Evolutionary conservation across 176 grass and related monocot genomes (phyloP), one percentile per base, ranked within the genome.

Genomic region (Oryza glaberrima): DNA sequence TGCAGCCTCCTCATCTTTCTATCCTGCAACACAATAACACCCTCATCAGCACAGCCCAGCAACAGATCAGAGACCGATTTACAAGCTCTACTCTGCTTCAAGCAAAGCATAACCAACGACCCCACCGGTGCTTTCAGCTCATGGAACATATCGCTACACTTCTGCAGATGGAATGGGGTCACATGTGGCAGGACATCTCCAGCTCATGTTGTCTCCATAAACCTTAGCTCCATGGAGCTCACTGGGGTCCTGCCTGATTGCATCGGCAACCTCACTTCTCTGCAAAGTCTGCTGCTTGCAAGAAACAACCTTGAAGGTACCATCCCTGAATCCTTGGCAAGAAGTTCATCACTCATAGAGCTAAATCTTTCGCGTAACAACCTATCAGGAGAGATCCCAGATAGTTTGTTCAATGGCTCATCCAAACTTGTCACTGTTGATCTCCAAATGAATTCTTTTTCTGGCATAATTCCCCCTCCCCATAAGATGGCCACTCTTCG

Each of bases 81-180:
- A 4, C 67, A 61, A 65, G 79, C 85, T 15, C 88, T 93, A 15
- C 82, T 90, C 9, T 90, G 85, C 78, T 90, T 93, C 88, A 88
- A 73, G 68, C 35, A 74, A 17, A 65, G 72, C 41, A 11, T 93
- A 46, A 66, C 60, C 0, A 17, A 0, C 9, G 73, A 85, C 13
- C 78, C 85, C 2, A 5, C 13, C 6, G 13, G 69, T 7, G 85
- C n/a, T 3, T 38, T 90, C 3, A 0, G 13, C 9, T 85, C 88
- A 25, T 93, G 91, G 88, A 51, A 70, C 4, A 35, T 9, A 0
- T 83, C 85, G 0, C 63, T 90, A n/a, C 30, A 75, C 54, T 88
- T 82, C 78, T 90, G 88, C 69, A 32, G 9, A 6, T 93, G 91
- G 91, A 41, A 25, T 3, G 91, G 91, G 20, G 82, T 93, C 22